Evolutionary conservation across 176 grass and related monocot genomes (phyloP), one percentile per base, ranked within the genome.

Genomic region (Phoenix roebelenii): DNA sequence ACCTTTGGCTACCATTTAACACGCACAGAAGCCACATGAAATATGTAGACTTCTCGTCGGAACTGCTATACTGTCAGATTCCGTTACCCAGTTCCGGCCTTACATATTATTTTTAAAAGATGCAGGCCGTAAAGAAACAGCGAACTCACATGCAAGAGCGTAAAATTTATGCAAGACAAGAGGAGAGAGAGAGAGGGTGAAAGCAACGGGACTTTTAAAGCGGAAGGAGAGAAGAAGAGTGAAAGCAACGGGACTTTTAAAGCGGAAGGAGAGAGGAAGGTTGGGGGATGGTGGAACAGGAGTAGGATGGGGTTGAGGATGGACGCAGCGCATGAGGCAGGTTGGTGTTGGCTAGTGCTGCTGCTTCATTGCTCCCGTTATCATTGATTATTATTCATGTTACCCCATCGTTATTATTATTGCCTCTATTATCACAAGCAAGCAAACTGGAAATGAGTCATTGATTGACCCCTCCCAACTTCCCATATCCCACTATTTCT

Each of bases 281-380:
- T 26, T 22, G 22, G 23, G 15, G 30, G 9, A 20, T 23, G 60
- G 35, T 72, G 66, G 76, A 80, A 49, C 22, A 81, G 73, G 72
- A 65, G 67, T 73, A 68, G 81, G 72, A 67, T 76, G 72, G 75
- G 68, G 35, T 3, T 10, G 12, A 19, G 75, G 58, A 82, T 77
- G 81, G 81, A 76, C 71, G 61, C 74, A 63, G 67, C 76, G 82
- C 86, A 79, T 73, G 74, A 77, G 85, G 65, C 85, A 85, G 78
- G 84, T 85, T 85, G 74, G 58, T 48, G 50, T 76, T 86, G 83
- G 59, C 65, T 52, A 60, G 79, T 77, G 68, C 57, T 71, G 81
- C 75, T 74, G 55, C 64, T 78, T 84, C 84, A 23, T 53, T 28
- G 26, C 25, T 25, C 16, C 5, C 1, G 17, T 32, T 54, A 23